phyloP scores from a whole-genome alignment of 768 basidiomycete genomes.

The Leccinum imitatum region DNA sequence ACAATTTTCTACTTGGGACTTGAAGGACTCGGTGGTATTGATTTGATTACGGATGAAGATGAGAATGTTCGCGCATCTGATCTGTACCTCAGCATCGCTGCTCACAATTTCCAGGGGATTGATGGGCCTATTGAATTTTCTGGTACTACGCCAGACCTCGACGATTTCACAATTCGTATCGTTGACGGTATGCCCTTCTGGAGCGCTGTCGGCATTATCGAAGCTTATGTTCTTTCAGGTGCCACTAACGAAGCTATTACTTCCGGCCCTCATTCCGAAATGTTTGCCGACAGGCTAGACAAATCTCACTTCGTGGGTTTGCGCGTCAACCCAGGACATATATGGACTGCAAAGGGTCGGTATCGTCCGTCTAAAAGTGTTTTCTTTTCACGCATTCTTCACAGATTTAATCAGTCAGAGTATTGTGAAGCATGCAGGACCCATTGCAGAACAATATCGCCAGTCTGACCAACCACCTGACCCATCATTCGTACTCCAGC shows the following conservation, averaged over 20 bases:
- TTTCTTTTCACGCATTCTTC: neutral
- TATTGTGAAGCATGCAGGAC: constrained; percentile 57
- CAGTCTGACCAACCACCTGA: constrained; percentile 56
- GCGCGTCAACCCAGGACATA: constrained; percentile 53
- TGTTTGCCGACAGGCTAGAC: constrained; percentile 61
- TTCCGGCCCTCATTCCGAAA: constrained; percentile 53
- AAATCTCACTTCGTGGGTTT: constrained; percentile 72
- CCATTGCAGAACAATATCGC: constrained; percentile 53
- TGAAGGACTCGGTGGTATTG: constrained; percentile 81
- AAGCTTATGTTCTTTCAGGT: constrained; percentile 40
- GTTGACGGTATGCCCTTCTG: constrained; percentile 57
- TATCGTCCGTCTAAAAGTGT: neutral
- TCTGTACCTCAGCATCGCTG: neutral
- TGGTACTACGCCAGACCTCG: constrained; percentile 76
- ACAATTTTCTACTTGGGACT: constrained; percentile 85
- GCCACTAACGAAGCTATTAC: constrained; percentile 55
- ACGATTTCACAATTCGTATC: constrained; percentile 78
- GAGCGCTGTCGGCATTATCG: neutral
- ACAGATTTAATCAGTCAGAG: constrained; percentile 64
- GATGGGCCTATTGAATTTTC: constrained; percentile 65
- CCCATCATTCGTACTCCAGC: constrained; percentile 73
- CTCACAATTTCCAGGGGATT: constrained; percentile 56
- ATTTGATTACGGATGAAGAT: constrained; percentile 74
- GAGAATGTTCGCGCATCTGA: constrained; percentile 56
- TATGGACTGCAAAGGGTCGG: constrained; percentile 87